phyloP scores from a whole-genome alignment of 2,329 filamentous ascomycete species.

The Fusarium domesticum region DNA sequence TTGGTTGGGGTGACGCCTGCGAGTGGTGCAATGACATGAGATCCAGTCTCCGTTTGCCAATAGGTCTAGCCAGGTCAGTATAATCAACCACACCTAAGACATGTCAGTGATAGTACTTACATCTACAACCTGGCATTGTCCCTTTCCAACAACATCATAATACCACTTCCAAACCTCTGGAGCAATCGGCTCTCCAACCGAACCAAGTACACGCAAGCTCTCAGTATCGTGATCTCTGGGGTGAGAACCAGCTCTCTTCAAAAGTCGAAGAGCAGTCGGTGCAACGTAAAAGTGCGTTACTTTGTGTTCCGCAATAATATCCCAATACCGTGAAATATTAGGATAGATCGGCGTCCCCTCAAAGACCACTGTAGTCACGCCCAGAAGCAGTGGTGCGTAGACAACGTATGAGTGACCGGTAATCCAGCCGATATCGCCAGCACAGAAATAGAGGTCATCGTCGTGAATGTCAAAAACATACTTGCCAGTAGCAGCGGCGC shows the following conservation, averaged over 20 bases:
- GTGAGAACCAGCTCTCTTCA: constrained; percentile 88
- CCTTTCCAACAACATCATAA: constrained; percentile 83
- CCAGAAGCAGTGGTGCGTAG: constrained; percentile 83
- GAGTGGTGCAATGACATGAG: constrained; percentile 85
- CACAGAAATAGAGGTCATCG: constrained; percentile 86
- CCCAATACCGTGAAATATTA: constrained; percentile 93
- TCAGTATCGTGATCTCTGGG: constrained; percentile 74
- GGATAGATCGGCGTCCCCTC: constrained; percentile 93
- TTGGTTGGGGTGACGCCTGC: constrained; percentile 90
- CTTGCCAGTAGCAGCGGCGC: constrained; percentile 85
- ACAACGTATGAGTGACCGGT: constrained; percentile 96
- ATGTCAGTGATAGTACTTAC: constrained; percentile 54
- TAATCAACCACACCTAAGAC: no score
- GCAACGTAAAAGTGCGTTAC: constrained; percentile 96
- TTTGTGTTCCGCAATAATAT: constrained; percentile 84
- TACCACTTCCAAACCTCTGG: constrained; percentile 99
- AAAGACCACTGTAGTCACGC: constrained; percentile 87
- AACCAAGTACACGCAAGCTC: constrained; percentile 78
- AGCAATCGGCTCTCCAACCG: constrained; percentile 93
- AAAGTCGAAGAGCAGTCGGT: constrained; percentile 78
- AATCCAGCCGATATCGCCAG: constrained; percentile 95
- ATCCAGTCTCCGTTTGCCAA: constrained; percentile 97
- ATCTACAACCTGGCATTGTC: constrained; percentile 84
- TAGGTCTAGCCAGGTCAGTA: constrained; percentile 65
- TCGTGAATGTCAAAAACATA: constrained; percentile 96